Base-by-base conservation (phyloP, 306 rosid species). In the Prunus mume region DNA sequence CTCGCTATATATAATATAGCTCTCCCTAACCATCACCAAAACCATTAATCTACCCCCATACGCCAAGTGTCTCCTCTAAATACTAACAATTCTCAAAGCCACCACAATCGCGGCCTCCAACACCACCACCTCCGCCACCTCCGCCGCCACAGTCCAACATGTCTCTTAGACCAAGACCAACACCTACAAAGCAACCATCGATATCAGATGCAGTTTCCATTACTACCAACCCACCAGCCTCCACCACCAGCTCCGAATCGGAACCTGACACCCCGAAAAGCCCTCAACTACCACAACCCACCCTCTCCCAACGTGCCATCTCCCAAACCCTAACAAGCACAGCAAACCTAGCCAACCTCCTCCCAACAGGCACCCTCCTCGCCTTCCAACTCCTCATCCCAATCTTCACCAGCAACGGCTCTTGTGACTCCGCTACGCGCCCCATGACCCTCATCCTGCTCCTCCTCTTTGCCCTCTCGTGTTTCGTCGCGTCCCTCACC, bases 311-410 rank as follows among this genome's bases (percentile, higher is more conserved):
- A 50, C 72, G 88, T 0, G 87, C 87, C 12, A 57, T 90, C 28
- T 81, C 93, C 1, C 88, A 80, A 32, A 74, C 83, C 18, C 62
- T 91, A 3, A 74, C 86, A 0, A 28, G 85, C 84, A 85, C 97
- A 0, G 93, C 96, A 70, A 87, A 85, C 81, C 73, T 92, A 41
- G 93, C 96, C 2, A 92, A 92, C 67, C 89, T 88, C 5, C 93
- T 92, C 24, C 97, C 97, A 0, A 88, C 96, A 0, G 97, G 97
- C 0, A 90, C 93, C 32, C 93, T 92, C 34, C 65, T 90, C 0
- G 91, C 90, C 3, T 88, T 92, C 80, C 93, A 92, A 64, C 75
- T 92, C 17, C 90, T 92, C 3, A 85, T 81, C 0, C 97, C 97
- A 0, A 1, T 88, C 9, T 92, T 92, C 90, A 92, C 96, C 64